phyloP scores from a whole-genome alignment of 495 filamentous ascomycete genomes.

The Neurospora africana region DNA sequence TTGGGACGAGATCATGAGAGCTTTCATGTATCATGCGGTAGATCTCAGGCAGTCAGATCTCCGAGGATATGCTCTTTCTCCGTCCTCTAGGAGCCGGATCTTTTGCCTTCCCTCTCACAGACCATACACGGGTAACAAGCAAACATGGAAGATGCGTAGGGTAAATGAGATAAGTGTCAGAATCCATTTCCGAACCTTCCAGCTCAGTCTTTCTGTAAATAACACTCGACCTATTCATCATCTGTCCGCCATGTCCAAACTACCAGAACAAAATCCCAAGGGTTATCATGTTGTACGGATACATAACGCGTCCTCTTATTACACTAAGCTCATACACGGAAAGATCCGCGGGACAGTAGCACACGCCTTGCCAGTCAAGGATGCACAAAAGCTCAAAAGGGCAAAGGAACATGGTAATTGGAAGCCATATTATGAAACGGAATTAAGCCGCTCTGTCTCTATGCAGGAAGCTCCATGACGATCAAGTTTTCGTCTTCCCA shows the following conservation, averaged over 20 bases:
- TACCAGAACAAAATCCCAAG: not conserved
- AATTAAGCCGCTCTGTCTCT: not conserved
- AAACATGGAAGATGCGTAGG: too few species aligned
- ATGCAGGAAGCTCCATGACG: not conserved
- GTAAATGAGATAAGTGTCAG: too few species aligned
- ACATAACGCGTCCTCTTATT: not conserved
- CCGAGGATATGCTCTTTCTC: not conserved
- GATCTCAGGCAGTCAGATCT: not conserved
- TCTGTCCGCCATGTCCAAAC: too few species aligned
- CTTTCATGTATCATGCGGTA: not conserved
- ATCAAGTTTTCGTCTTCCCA: not conserved
- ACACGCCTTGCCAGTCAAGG: not conserved
- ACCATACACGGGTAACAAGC: too few species aligned
- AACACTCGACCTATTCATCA: too few species aligned
- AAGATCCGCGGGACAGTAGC: not conserved
- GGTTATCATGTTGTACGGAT: not conserved
- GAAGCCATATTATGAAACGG: not conserved
- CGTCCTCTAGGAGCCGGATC: not conserved
- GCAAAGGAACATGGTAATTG: not conserved
- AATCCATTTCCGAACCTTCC: too few species aligned
- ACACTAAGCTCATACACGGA: not conserved
- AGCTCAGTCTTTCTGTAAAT: too few species aligned
- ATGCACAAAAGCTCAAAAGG: not conserved
- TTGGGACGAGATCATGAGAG: not conserved
- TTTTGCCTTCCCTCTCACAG: too few species aligned